Evolutionary conservation across 1,284 basidiomycete genomes (phyloP), one percentile per base, ranked within the genome.

Genomic region (Austroboletus niveus): DNA sequence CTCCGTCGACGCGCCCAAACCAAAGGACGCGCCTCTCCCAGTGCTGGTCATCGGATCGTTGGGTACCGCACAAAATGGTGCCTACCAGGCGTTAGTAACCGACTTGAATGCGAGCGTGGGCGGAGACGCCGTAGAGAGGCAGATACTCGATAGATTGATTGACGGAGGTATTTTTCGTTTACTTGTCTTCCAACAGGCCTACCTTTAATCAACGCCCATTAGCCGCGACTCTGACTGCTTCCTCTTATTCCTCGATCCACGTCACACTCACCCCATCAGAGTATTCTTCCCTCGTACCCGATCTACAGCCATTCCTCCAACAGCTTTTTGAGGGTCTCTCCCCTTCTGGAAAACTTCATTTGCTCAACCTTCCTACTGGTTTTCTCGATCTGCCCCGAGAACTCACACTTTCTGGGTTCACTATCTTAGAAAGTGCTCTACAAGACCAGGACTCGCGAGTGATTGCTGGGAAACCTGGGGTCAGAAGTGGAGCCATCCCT

Each of bases 11-110:
- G 31, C 63, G 47, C 47, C 41, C 17, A 57, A 57, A 32, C n/a
- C 45, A 17, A 38, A 39, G 20, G 47, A 57, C 27, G 8, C 20
- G 2, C 41, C 27, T 2, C 31, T 45, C 11, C 36, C 44, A 47
- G 79, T 82, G 5, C 77, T 91, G 44, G 84, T 78, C 48, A 80
- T 91, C 57, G 88, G 88, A 52, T 89, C 87, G n/a, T 77, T 82
- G 11, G 72, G 76, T 9, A 88, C 87, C 4, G 88, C 88, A 4
- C 78, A 82, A 63, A 80, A 89, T 65, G 89, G 89, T 42, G 77
- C 76, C 62, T 92, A 92, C 64, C 89, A 91, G 63, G 70, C 76
- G 6, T 69, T 88, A 52, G 76, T 91, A 47, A 75, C 80, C 4
- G 73, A 76, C 52, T 70, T 90, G 47, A 79, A 82, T 68, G 65